A percentile compares a stretch with the other conserved stretches of the same genome.
Conservation (phyloP, 2,329 filamentous ascomycete genomes). For the Shiraia bambusicola region DNA sequence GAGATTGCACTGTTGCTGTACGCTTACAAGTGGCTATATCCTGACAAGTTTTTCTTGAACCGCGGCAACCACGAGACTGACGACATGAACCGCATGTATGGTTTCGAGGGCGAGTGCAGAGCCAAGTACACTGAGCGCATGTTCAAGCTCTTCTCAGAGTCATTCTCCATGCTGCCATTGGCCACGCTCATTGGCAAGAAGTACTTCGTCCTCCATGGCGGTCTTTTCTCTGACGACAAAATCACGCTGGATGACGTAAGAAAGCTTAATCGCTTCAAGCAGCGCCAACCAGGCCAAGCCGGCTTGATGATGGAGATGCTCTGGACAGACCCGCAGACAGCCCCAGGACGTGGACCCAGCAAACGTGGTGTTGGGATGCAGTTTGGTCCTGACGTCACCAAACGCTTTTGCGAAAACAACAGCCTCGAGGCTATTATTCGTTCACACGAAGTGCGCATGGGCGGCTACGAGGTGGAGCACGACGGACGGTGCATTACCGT, state of each 20-base stretch:
- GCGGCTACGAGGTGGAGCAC: constrained; percentile 98
- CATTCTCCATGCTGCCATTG: constrained; percentile 89
- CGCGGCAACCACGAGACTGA: constrained; percentile 98
- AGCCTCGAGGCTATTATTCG: constrained; percentile 92
- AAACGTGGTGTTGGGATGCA: constrained; percentile 96
- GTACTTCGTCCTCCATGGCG: constrained; percentile 90
- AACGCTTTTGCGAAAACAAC: constrained; percentile 95
- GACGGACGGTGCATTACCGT: constrained; percentile 97
- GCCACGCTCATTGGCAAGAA: constrained; percentile 90
- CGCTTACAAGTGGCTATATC: constrained; percentile 94
- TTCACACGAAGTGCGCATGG: constrained; percentile 97
- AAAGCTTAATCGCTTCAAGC: constrained; percentile 85
- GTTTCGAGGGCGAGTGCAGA: constrained; percentile 97
- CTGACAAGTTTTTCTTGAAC: constrained; percentile 89
- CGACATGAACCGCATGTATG: constrained; percentile 98
- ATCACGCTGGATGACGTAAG: constrained; percentile 90
- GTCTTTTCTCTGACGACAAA: constrained; percentile 93
- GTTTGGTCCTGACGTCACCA: constrained; percentile 95
- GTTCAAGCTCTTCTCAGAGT: constrained; percentile 98
- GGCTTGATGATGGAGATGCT: constrained; percentile 99
- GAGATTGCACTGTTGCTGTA: constrained; percentile 93
- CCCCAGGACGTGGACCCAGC: constrained; percentile 84
- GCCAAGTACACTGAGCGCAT: constrained; percentile 95
- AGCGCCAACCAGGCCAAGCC: constrained; percentile 87
- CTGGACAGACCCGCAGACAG: constrained; percentile 93